Conservation (phyloP, 2,329 filamentous ascomycete species). For the Aspergillus vadensis region DNA sequence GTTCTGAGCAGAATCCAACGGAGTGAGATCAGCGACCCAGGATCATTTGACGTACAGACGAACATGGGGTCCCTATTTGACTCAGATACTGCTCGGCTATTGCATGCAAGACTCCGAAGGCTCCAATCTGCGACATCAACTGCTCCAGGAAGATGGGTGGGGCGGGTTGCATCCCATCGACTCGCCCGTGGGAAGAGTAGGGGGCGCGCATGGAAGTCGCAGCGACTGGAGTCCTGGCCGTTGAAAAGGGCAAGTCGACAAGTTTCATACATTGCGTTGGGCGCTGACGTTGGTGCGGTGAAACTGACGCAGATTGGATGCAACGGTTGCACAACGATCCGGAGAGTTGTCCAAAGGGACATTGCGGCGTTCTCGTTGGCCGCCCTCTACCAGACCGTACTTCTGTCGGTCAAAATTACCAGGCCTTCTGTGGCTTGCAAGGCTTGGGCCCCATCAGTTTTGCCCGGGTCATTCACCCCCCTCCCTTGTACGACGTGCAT, state of each 20-base stretch:
- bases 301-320: constrained; percentile 20
- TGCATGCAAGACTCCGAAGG: constrained; percentile 5
- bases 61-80: constrained; percentile 8
- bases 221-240: constrained; percentile 4
- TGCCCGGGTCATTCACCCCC: constrained; percentile 15
- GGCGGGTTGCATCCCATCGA: neutral
- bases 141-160: constrained; percentile 7
- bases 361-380: constrained; percentile 17
- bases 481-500: constrained; percentile 31
- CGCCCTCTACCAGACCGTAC: constrained; percentile 8
- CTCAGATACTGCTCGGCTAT: constrained; percentile 4
- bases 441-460: constrained; percentile 9
- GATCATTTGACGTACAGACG: constrained; percentile 12
- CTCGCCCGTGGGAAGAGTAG: constrained; percentile 2
- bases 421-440: constrained; percentile 15
- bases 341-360: constrained; percentile 13
- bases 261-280: constrained; percentile 12
- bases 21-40: constrained; percentile 8
- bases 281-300: constrained; percentile 13
- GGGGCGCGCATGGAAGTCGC: neutral
- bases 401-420: constrained; percentile 3
- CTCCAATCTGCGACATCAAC: neutral
- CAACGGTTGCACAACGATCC: constrained; percentile 17
- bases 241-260: constrained; percentile 5
- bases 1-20: constrained; percentile 2